These are phyloP conservation scores for Ophiostoma ips DNA, from an alignment of 2,329 filamentous ascomycete genomes.

Conservation along the genomic window DNA sequence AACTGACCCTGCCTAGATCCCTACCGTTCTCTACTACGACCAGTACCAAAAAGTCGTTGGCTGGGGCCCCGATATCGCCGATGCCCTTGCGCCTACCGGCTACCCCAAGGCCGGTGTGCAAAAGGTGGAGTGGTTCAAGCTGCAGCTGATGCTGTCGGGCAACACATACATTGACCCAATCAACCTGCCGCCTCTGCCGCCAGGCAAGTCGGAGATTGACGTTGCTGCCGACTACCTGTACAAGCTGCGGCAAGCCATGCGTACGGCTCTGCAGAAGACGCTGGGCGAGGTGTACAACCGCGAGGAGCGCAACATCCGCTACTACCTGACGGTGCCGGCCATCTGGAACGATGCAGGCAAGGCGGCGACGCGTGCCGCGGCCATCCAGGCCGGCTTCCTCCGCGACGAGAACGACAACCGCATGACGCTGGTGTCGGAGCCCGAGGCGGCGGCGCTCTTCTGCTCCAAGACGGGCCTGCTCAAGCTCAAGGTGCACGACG, in stretches of 20 bases:
- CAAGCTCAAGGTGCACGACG: constrained; percentile 95
- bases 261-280: constrained; percentile 88
- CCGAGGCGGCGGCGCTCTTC: constrained; percentile 92
- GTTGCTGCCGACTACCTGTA: constrained; percentile 99
- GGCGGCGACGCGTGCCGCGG: constrained; percentile 86
- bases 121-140: constrained; percentile 99
- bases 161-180: constrained; percentile 99
- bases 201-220: constrained; percentile 97
- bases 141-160: constrained; percentile 95
- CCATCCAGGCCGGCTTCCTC: constrained; percentile 92
- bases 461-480: constrained; percentile 93
- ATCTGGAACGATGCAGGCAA: constrained; percentile 99
- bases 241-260: constrained; percentile 94
- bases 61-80: constrained; percentile 96
- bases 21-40: constrained; percentile 98
- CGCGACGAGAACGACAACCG: constrained; percentile 97
- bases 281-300: constrained; percentile 94
- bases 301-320: constrained; percentile 94
- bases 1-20: constrained; percentile 48
- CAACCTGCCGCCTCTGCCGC: constrained; percentile 91
- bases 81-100: constrained; percentile 88
- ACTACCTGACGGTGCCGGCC: constrained; percentile 95
- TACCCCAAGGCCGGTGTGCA: constrained; percentile 97
- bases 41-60: constrained; percentile 99
- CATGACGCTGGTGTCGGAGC: constrained; percentile 86